Evolutionary conservation across 2,329 filamentous ascomycete species (phyloP).

Genomic region (Aspergillus sp.): DNA sequence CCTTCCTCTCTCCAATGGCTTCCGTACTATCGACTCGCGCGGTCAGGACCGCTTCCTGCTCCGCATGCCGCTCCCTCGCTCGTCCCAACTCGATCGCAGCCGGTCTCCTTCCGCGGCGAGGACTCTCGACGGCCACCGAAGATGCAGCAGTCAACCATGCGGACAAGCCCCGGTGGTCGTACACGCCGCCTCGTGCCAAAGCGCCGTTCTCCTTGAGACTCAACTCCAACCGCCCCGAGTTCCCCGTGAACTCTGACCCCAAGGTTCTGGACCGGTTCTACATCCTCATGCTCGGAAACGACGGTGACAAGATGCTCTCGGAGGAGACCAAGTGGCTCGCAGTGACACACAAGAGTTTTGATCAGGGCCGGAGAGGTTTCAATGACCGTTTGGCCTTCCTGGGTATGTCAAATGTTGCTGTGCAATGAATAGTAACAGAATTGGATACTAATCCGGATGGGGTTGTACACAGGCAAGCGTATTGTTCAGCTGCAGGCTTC

Average conservation of each 20-base stretch:
- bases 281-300: conserved; percentile 70
- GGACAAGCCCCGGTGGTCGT: conserved; percentile 65
- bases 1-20: conserved; percentile 45
- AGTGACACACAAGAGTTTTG: conserved; percentile 97
- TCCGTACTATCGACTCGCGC: conserved; percentile 49
- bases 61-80: conserved; percentile 32
- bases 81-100: conserved; percentile 18
- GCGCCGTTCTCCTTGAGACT: conserved; percentile 58
- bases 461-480: conserved; percentile 56
- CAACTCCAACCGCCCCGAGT: conserved; percentile 36
- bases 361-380: conserved; percentile 89
- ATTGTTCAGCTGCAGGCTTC: conserved; percentile 67
- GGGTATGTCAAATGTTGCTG: conserved; percentile 56
- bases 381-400: conserved; percentile 91
- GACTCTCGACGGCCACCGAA: conserved; percentile 32
- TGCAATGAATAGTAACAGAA: neutral
- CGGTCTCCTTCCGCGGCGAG: conserved; percentile 26
- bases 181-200: conserved; percentile 70
- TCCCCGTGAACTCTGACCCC: conserved; percentile 76
- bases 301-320: conserved; percentile 71
- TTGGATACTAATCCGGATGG: conserved; percentile 4
- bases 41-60: conserved; percentile 39
- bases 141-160: conserved; percentile 33
- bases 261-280: conserved; percentile 76
- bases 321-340: conserved; percentile 97